These are phyloP conservation scores for Debaryomycetaceae sp. DNA, from an alignment of 1,139 yeast species.

Conservation along the genomic window DNA sequence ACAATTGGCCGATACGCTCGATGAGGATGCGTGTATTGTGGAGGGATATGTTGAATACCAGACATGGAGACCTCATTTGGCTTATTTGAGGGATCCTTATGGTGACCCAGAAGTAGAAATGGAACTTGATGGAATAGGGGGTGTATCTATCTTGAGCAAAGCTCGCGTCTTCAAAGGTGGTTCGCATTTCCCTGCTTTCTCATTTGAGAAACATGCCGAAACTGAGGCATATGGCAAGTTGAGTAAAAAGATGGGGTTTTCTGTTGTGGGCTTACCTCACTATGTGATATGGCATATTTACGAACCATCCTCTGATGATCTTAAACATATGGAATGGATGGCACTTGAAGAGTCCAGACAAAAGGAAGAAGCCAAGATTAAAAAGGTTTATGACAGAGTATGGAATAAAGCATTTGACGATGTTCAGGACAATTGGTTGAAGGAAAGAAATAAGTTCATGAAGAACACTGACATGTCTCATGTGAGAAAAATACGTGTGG, in stretches of 20 bases:
- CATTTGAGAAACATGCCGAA: slow-evolving; percentile 88
- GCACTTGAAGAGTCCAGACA: slow-evolving; percentile 83
- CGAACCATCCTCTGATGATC: slow-evolving; percentile 83
- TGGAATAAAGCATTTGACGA: slow-evolving; percentile 79
- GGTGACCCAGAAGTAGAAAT: slow-evolving; percentile 85
- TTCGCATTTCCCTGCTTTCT: slow-evolving; percentile 85
- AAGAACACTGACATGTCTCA: slow-evolving; percentile 66
- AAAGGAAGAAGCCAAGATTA: slow-evolving; percentile 61
- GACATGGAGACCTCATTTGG: slow-evolving; percentile 90
- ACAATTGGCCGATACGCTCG: slow-evolving; percentile 70
- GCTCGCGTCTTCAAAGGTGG: slow-evolving; percentile 80
- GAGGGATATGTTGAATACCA: slow-evolving; percentile 92
- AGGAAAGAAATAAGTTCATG: slow-evolving; percentile 62
- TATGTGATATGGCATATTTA: slow-evolving; percentile 91
- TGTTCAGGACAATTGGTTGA: slow-evolving; percentile 64
- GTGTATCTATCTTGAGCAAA: slow-evolving; percentile 78
- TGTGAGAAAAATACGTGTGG: slow-evolving; percentile 50
- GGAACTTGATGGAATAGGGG: slow-evolving; percentile 90
- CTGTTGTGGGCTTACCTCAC: slow-evolving; percentile 83
- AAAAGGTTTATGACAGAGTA: slow-evolving; percentile 67
- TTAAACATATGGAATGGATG: slow-evolving; percentile 96
- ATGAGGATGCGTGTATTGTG: slow-evolving; percentile 86
- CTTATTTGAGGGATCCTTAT: slow-evolving; percentile 79
- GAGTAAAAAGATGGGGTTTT: slow-evolving; percentile 75
- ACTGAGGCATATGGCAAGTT: slow-evolving; percentile 91